Evolutionary conservation across 2,329 filamentous ascomycete genomes (phyloP).

Genomic region (Diaporthe aspalathi): DNA sequence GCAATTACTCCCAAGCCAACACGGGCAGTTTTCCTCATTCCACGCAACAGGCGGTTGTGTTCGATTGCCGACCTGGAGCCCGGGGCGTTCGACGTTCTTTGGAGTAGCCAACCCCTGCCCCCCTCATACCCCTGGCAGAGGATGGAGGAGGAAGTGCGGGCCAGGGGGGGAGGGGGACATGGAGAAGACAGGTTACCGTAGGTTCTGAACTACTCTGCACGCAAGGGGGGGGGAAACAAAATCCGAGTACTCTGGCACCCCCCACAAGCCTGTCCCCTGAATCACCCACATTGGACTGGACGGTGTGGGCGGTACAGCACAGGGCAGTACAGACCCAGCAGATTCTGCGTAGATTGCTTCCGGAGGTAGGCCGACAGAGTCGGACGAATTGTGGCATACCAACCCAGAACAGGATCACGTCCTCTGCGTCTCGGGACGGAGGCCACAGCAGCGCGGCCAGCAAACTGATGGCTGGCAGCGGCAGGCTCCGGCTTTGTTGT

Average conservation of each 20-base stretch:
- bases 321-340: too few relatives aligned
- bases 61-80: slow-evolving; percentile 34
- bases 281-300: background rate
- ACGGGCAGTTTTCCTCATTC: slow-evolving; percentile 27
- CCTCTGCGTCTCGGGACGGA: background rate
- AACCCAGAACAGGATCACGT: background rate
- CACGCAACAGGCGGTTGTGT: slow-evolving; percentile 15
- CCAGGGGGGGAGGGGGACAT: background rate
- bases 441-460: background rate
- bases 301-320: background rate
- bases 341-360: background rate
- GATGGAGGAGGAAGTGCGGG: background rate
- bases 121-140: slow-evolving; percentile 11
- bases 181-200: too few relatives aligned
- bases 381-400: background rate
- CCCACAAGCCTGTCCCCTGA: slow-evolving; percentile 27
- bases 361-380: slow-evolving; percentile 7
- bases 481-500: background rate
- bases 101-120: background rate
- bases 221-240: background rate
- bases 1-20: background rate
- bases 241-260: background rate
- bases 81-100: slow-evolving; percentile 26
- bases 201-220: too few relatives aligned
- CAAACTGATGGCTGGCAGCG: background rate